Evolutionary conservation across 257 asterid genomes (phyloP), one percentile per base, ranked within the genome.

Genomic region (Lithospermum erythrorhizon): DNA sequence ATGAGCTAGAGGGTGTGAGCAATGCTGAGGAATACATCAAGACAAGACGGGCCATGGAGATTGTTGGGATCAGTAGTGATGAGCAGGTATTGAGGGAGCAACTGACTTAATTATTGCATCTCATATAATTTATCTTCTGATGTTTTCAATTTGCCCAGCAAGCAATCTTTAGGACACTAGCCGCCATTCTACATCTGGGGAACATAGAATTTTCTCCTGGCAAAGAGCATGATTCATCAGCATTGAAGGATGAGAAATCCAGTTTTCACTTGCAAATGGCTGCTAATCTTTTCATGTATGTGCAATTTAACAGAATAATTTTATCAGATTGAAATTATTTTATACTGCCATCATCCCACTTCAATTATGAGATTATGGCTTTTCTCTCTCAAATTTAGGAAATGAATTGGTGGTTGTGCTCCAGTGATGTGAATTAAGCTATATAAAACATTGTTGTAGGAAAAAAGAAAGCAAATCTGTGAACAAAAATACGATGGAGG

Each of bases 1-100:
- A 80, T 66, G 96, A 86, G 65, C 74, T 93, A 69, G 99, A 89
- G 55, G 99, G 99, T 61, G 82, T 93, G 57, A 89, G 90, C 81
- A 89, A 77, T 68, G 89, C 85, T 9, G 99, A 89, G 82, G 99
- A 93, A 72, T 93, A 89, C 73, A 58, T 75, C 64, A 93, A 79
- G 78, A 93, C 95, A 62, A 84, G 97, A 76, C 81, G 95, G 75
- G 99, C 99, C 72, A 93, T 93, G 99, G 91, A 87, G 72, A 81
- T 93, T 67, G 97, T 93, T 59, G 99, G 99, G 66, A 89, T 93
- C 65, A 81, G 87, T 65, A 82, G 77, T 41, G 95, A 84, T 64
- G 96, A 93, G 65, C 99, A 93, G 97, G 99, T 93, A 64, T 71
- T 64, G 55, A 52, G 17, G 17, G 21, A 22, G 17, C 45, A 57